Evolutionary conservation across 1,139 yeast species (phyloP), one percentile per base, ranked within the genome.

Genomic region (Sugiyamaella neomexicana): DNA sequence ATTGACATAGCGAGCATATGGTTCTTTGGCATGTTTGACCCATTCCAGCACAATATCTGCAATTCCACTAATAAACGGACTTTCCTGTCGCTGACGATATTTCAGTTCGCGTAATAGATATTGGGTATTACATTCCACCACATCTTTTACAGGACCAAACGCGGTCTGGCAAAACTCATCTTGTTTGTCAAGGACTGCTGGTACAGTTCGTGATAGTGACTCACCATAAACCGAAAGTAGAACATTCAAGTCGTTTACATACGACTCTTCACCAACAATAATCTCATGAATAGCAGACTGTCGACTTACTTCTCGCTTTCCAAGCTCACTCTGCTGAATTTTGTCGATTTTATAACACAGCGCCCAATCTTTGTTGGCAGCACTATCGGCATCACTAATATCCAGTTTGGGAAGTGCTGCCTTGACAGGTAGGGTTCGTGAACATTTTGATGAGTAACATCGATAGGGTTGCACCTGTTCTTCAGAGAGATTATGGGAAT

Each of bases 221-320:
- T 73, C 74, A 49, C 86, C 75, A 74, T 83, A 71, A 61, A 83
- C 75, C 62, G 81, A 80, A 2, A 86, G 75, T 56, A 88, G 85
- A 6, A 87, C 81, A 59, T 78, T 76, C 2, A 91, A 85, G 64
- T 89, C 79, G 54, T 81, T 82, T 29, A 88, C 78, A 56, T 86
- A 86, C n/a, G 82, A 80, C 61, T 86, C 90, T 60, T 89, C 96
- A 52, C 84, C 80, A 55, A 85, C 77, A 36, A 89, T 80, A 46
- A 89, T 72, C 66, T 89, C 96, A 68, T 86, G 91, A 5, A 89
- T 80, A 50, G 85, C 82, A 52, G 89, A 85, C 66, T 89, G 96
- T 39, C 85, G 77, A 64, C 82, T 83, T 9, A 85, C 75, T 50
- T 82, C 80, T 9, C 72, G 72, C 29, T 80, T 80, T 55, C 81